These are phyloP conservation scores for Sugiyamaella marilandica DNA, from an alignment of 805 yeast genomes.

Conservation along the genomic window DNA sequence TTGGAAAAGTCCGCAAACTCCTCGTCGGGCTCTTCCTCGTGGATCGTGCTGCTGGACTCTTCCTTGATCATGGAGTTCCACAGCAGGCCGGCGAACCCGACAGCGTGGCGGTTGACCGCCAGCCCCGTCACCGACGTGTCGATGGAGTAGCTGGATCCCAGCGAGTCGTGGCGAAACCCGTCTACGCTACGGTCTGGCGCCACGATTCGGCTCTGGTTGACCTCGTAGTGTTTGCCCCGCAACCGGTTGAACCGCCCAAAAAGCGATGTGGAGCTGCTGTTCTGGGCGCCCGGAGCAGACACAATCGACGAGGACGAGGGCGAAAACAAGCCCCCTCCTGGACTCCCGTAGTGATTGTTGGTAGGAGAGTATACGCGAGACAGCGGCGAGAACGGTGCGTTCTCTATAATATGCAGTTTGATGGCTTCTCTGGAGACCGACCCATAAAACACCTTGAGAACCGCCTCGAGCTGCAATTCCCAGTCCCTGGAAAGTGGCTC, in stretches of 20 bases:
- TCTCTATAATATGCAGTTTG: constrained; percentile 20
- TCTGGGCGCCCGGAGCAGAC: constrained; percentile 4
- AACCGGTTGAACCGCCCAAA: constrained; percentile 16
- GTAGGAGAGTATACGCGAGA: constrained; percentile 17
- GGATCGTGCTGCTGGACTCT: constrained; percentile 14
- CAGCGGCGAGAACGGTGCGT: constrained; percentile 15
- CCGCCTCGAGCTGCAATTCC: constrained; percentile 23
- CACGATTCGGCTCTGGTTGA: constrained; percentile 17
- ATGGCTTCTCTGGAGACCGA: constrained; percentile 27
- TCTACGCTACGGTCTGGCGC: constrained; percentile 1
- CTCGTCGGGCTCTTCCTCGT: constrained; percentile 22
- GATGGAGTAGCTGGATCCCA: constrained; percentile 11
- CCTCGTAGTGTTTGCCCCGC: constrained; percentile 14
- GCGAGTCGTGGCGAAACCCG: constrained; percentile 10
- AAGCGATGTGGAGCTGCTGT: constrained; percentile 14
- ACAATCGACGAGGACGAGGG: constrained; percentile 1
- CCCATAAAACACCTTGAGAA: constrained; percentile 23
- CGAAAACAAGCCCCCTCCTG: not conserved
- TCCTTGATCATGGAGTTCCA: constrained; percentile 29
- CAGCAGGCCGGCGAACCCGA: constrained; percentile 31
- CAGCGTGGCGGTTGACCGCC: constrained; percentile 21
- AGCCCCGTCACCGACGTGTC: constrained; percentile 5
- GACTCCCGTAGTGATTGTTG: not conserved
- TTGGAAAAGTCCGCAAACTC: constrained; percentile 27
- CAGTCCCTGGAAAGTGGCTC: constrained; percentile 21